A percentile compares a stretch with the other conserved stretches of the same genome.
These are phyloP conservation scores for Apophysomyces elegans DNA, from an alignment of 371 early-diverging fungal genomes.

Conservation along the genomic window DNA sequence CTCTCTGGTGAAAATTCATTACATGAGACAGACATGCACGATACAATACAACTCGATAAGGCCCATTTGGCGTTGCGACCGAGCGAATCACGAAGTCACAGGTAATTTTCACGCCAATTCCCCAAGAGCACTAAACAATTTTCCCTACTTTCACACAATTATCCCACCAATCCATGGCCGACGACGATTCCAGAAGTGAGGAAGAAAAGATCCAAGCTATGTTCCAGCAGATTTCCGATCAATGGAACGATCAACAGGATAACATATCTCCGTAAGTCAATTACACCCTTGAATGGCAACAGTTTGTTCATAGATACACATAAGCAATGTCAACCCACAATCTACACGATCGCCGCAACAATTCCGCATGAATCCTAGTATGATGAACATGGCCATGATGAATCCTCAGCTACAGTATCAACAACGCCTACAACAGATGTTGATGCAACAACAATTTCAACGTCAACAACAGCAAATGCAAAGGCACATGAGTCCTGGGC, in stretches of 20 bases:
- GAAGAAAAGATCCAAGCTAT: slow-evolving; percentile 41
- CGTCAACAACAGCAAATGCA: slow-evolving; percentile 45
- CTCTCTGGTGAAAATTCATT: too few relatives aligned
- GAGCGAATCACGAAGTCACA: too few relatives aligned
- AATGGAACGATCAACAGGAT: slow-evolving; percentile 34
- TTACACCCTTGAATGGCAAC: neutral
- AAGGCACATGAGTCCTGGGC: slow-evolving; percentile 27
- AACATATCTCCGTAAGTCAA: slow-evolving; percentile 24
- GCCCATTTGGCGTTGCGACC: too few relatives aligned
- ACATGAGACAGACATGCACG: too few relatives aligned
- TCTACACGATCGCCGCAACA: slow-evolving; percentile 23
- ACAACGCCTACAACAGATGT: slow-evolving; percentile 40
- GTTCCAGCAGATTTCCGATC: slow-evolving; percentile 32
- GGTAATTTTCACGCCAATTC: too few relatives aligned
- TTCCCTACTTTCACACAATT: too few relatives aligned
- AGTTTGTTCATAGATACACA: neutral
- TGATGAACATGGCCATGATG: slow-evolving; percentile 47
- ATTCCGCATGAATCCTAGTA: slow-evolving; percentile 31
- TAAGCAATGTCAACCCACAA: slow-evolving; percentile 15
- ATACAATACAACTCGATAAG: too few relatives aligned
- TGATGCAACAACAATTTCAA: slow-evolving; percentile 45
- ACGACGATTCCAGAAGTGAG: slow-evolving; percentile 31
- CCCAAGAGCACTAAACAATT: too few relatives aligned
- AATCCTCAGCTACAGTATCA: slow-evolving; percentile 45
- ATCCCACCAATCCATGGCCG: slow-evolving; percentile 22